phyloP scores from a whole-genome alignment of 257 asterid species.

The Buddleja alternifolia region DNA sequence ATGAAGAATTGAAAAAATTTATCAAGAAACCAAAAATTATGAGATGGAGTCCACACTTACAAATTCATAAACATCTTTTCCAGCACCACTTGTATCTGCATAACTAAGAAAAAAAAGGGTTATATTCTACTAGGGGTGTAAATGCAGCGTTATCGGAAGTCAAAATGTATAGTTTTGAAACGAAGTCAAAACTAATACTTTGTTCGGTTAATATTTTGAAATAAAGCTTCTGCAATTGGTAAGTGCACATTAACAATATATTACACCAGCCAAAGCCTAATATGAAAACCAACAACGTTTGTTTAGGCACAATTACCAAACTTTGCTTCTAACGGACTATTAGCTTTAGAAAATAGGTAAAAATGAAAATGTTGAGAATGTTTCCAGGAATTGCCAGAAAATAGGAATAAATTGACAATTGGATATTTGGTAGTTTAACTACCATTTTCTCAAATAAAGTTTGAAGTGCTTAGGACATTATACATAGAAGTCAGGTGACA shows the following conservation, averaged over 20 bases:
- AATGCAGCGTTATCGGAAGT: constrained; percentile 2
- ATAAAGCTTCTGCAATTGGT: no score
- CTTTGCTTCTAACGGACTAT: neutral
- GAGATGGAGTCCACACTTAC: constrained; percentile 45
- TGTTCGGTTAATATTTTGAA: no score
- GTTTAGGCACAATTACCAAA: neutral
- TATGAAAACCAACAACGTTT: neutral
- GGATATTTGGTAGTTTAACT: no score
- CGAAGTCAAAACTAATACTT: no score
- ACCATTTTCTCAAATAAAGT: no score
- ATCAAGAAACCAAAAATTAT: neutral
- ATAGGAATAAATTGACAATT: no score
- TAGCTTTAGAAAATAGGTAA: no score
- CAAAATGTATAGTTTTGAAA: neutral
- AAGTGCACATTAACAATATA: no score
- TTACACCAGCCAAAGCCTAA: neutral
- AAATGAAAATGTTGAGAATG: neutral
- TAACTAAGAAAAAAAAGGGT: constrained; percentile 44
- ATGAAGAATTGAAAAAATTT: neutral
- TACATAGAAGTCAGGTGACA: neutral
- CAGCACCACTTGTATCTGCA: constrained; percentile 80
- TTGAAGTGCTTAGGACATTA: no score
- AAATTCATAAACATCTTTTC: constrained; percentile 73
- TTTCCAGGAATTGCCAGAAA: neutral
- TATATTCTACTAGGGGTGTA: constrained; percentile 4